Base-by-base conservation (phyloP, 169 alveolate genomes). In the Theileria orientalis region DNA sequence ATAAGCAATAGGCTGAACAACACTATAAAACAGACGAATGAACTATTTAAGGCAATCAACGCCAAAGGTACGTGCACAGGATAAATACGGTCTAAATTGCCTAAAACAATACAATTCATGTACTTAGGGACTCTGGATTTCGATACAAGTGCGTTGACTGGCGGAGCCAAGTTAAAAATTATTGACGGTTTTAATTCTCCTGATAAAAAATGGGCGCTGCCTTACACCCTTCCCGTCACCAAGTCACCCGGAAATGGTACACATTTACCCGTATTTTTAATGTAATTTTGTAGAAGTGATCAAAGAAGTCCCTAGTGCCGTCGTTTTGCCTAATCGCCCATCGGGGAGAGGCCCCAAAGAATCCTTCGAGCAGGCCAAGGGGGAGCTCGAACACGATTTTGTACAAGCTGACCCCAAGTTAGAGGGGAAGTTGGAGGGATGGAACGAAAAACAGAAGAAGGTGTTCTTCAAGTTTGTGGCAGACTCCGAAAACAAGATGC, bases 401-500 rank as follows among this genome's bases (percentile, higher is more conserved):
- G 63, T 8, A 13, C n/a, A 25, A 54, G 33, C 11, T 25, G 35
- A 27, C 11, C n/a, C 63, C 63, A 54, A 27, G n/a, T 27, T 25
- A 25, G 57, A 47, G 21, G 57, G 21, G 11, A 47, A 47, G 57
- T 47, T 47, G 57, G 63, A 54, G 63, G 63, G 63, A 16, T 54
- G 71, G 59, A 67, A 14, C 7, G 69, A 42, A 27, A 49, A 27
- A 25, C 62, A 67, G 59, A 59, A 68, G 40, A 23, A 62, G 60
- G 75, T 70, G 16, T 72, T 79, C 32, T 69, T 70, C 82, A 64
- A 72, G 56, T 69, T 79, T 8, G 87, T 64, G 7, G 2, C 82
- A 3, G 71, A 68, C 23, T 77, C 87, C 3, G 83, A 79, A 66
- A 41, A 49, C 16, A 67, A 79, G 46, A 79, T 79, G 87, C 87